Percentiles rank a stretch among this genome's conserved stretches.
These are phyloP conservation scores for Fusarium ambrosium DNA, from an alignment of 2,329 filamentous ascomycete genomes.

Conservation along the genomic window DNA sequence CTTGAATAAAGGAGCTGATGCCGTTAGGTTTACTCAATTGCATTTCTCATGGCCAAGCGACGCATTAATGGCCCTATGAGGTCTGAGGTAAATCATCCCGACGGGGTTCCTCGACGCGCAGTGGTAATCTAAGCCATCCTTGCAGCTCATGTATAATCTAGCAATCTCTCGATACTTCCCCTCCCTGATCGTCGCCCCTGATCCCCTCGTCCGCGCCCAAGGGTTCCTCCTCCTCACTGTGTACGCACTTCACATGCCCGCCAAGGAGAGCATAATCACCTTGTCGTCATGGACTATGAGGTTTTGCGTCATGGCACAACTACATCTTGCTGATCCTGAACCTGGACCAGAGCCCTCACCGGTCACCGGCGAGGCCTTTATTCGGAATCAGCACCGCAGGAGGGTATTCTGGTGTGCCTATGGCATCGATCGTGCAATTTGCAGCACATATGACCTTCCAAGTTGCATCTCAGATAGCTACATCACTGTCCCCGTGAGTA, in stretches of 20 bases:
- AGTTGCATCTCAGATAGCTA: not conserved
- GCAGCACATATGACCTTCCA: not conserved
- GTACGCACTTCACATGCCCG: not conserved
- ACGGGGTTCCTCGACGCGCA: too few species aligned
- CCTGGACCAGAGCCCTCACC: not conserved
- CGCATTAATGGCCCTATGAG: too few species aligned
- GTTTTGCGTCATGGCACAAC: not conserved
- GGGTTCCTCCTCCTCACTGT: not conserved
- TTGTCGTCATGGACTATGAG: not conserved
- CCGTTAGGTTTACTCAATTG: too few species aligned
- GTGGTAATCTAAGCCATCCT: too few species aligned
- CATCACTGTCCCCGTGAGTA: not conserved
- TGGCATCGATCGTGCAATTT: not conserved
- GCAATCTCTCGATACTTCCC: too few species aligned
- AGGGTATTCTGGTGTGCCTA: conserved; percentile 44
- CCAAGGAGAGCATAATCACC: not conserved
- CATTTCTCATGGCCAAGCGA: too few species aligned
- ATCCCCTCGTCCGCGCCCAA: not conserved
- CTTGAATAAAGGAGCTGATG: too few species aligned
- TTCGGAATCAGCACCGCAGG: conserved; percentile 40
- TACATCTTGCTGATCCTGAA: not conserved
- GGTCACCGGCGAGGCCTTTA: conserved; percentile 6
- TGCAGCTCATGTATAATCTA: too few species aligned
- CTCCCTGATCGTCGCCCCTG: too few species aligned
- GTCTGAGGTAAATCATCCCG: too few species aligned